These are phyloP conservation scores for Botrytis fragariae DNA, from an alignment of 2,329 filamentous ascomycete genomes.

Conservation along the genomic window DNA sequence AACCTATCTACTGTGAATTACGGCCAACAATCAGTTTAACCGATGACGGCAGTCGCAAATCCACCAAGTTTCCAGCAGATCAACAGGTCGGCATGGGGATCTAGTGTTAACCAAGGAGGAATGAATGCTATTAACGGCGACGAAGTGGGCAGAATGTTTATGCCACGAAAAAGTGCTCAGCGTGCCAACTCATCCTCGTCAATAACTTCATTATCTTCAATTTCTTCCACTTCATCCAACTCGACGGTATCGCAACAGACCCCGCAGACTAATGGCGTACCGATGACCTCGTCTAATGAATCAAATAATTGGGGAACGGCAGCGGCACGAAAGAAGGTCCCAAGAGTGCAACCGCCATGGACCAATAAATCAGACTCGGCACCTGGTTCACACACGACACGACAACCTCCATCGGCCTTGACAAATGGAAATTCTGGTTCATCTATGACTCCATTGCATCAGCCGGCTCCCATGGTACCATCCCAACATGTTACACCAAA, in stretches of 20 bases:
- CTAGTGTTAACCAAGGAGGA: constrained; percentile 58
- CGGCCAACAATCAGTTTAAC: constrained; percentile 24
- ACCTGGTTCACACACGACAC: constrained; percentile 55
- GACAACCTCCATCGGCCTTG: constrained; percentile 60
- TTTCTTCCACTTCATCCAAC: constrained; percentile 56
- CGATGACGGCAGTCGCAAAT: constrained; percentile 67
- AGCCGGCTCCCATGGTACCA: constrained; percentile 58
- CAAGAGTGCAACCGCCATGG: constrained; percentile 57
- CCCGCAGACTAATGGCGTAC: constrained; percentile 59
- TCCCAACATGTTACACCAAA: constrained; percentile 69
- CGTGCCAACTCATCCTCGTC: constrained; percentile 91
- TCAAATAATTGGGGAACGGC: constrained; percentile 40
- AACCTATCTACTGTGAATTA: constrained; percentile 14
- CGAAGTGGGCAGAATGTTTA: constrained; percentile 83
- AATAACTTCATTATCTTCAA: constrained; percentile 63
- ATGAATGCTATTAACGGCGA: constrained; percentile 74
- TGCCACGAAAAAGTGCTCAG: constrained; percentile 82
- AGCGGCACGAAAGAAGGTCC: constrained; percentile 49
- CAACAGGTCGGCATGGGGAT: constrained; percentile 64
- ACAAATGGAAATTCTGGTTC: constrained; percentile 58
- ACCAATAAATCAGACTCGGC: constrained; percentile 64
- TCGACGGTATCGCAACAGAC: constrained; percentile 63
- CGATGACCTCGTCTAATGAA: constrained; percentile 33
- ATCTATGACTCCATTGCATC: constrained; percentile 60
- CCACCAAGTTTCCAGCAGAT: constrained; percentile 62